Conservation (phyloP, 306 rosid species). For the Crotalaria pallida region DNA sequence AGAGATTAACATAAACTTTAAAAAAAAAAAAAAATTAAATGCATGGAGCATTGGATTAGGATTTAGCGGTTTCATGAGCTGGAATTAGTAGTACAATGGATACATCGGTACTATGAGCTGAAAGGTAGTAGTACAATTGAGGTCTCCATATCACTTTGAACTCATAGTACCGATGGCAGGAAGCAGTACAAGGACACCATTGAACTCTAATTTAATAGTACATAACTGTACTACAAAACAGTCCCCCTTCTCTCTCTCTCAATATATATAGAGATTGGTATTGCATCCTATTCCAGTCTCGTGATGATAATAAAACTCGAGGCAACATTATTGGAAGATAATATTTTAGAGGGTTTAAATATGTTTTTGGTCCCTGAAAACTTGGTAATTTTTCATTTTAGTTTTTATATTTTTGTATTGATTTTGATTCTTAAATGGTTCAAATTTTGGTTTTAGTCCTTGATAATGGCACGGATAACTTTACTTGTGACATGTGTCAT, state of each 20-base stretch:
- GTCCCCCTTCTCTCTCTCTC: background rate
- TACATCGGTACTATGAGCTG: background rate
- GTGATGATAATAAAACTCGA: background rate
- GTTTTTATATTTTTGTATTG: too few species aligned
- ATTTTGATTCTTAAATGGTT: too few species aligned
- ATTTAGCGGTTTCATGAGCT: too few species aligned
- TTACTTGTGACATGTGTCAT: too few species aligned
- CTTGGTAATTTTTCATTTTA: too few species aligned
- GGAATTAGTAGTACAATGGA: background rate
- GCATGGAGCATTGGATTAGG: too few species aligned
- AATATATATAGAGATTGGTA: constrained; percentile 2
- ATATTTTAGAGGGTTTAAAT: too few species aligned
- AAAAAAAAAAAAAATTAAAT: too few species aligned
- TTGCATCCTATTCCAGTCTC: background rate
- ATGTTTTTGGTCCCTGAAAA: too few species aligned
- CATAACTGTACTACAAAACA: constrained; percentile 28
- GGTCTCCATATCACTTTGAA: background rate
- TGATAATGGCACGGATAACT: too few species aligned
- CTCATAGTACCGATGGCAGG: background rate
- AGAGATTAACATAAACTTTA: too few species aligned
- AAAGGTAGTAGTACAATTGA: constrained; percentile 10
- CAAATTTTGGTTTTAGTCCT: too few species aligned
- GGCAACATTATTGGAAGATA: background rate
- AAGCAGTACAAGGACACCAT: constrained; percentile 20
- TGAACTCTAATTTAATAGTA: constrained; percentile 21